phyloP scores from a whole-genome alignment of 2,329 filamentous ascomycete genomes.

The Colletotrichum spaethianum region DNA sequence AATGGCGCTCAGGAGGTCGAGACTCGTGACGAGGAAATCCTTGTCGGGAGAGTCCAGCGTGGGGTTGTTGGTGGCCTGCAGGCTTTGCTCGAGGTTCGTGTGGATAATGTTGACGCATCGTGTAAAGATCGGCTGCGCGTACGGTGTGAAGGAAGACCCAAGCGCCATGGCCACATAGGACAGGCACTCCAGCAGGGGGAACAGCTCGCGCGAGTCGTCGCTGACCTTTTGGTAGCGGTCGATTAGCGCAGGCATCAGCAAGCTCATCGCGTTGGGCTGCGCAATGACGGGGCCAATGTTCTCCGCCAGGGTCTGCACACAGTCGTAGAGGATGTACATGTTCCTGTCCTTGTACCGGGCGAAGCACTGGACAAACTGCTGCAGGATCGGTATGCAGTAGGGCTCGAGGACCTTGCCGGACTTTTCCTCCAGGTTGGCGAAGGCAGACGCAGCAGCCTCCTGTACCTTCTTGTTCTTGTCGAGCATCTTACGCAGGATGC shows the following conservation, averaged over 20 bases:
- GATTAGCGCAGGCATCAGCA: conserved; percentile 94
- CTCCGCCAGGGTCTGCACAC: conserved; percentile 96
- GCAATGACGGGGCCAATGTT: conserved; percentile 87
- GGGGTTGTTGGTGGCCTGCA: conserved; percentile 78
- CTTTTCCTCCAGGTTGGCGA: conserved; percentile 96
- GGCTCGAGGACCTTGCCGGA: conserved; percentile 84
- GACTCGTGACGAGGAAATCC: conserved; percentile 95
- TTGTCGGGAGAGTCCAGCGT: conserved; percentile 87
- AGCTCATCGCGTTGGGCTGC: conserved; percentile 82
- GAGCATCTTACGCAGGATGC: conserved; percentile 93
- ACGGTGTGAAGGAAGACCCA: conserved; percentile 85
- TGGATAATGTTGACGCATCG: conserved; percentile 94
- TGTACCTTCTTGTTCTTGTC: conserved; percentile 98
- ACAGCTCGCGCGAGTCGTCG: conserved; percentile 92
- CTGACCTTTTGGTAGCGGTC: conserved; percentile 88
- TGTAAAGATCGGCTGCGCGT: conserved; percentile 87
- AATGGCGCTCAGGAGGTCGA: conserved; percentile 93
- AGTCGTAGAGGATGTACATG: conserved; percentile 99
- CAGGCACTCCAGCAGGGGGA: conserved; percentile 94
- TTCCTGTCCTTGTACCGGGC: conserved; percentile 97
- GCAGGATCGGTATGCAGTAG: conserved; percentile 91
- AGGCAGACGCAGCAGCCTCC: conserved; percentile 94
- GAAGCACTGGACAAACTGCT: conserved; percentile 94
- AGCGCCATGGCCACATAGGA: conserved; percentile 94
- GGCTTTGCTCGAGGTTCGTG: conserved; percentile 86